Evolutionary conservation across 805 yeast genomes (phyloP).

Genomic region (Starmerella roubikii): DNA sequence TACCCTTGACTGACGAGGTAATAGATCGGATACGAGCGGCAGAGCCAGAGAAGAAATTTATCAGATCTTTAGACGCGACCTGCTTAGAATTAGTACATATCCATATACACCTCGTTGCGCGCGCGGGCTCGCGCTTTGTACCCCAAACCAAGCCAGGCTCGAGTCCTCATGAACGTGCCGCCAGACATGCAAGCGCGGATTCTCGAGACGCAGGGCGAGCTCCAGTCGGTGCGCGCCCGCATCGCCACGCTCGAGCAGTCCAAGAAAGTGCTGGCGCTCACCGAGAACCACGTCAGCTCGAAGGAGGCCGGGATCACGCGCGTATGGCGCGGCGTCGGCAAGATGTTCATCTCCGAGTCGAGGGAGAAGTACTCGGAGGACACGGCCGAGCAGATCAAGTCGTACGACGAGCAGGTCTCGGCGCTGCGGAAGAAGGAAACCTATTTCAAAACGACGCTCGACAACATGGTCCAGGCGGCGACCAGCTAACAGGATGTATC

Average conservation of each 20-base stretch:
- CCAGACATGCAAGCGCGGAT: constrained; percentile 54
- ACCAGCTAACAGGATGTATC: no score
- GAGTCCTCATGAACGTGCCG: constrained; percentile 3
- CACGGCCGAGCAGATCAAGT: constrained; percentile 39
- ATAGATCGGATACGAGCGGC: no score
- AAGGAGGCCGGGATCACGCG: constrained; percentile 26
- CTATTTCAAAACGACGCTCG: constrained; percentile 63
- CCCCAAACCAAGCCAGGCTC: neutral
- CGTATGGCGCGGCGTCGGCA: constrained; percentile 82
- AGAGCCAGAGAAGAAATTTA: no score
- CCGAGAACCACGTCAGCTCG: constrained; percentile 42
- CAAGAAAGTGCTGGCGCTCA: constrained; percentile 40
- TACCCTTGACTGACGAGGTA: no score
- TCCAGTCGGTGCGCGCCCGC: constrained; percentile 41
- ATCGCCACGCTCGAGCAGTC: constrained; percentile 37
- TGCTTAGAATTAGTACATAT: neutral
- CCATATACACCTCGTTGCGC: neutral
- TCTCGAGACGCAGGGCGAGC: constrained; percentile 44
- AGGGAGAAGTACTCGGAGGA: constrained; percentile 35
- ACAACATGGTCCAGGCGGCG: constrained; percentile 37
- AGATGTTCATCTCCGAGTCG: constrained; percentile 37
- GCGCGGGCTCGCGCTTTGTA: neutral
- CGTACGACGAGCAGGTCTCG: constrained; percentile 43
- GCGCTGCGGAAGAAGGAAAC: constrained; percentile 53
- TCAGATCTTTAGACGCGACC: neutral